phyloP scores from a whole-genome alignment of 345 rosid genomes.

The Eucalyptus camaldulensis region DNA sequence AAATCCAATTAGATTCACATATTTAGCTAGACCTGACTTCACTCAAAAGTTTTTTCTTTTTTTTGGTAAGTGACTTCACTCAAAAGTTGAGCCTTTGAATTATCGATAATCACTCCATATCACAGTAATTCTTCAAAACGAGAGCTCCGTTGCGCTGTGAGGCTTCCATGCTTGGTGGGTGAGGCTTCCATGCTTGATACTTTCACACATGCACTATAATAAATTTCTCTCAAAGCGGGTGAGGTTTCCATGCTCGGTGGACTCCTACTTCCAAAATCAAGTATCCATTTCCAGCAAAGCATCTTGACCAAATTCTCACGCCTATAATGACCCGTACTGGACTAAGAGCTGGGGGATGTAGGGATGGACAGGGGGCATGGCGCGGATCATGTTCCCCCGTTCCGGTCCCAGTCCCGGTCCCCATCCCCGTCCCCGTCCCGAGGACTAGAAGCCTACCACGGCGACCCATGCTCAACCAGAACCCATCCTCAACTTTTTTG shows the following conservation, averaged over 20 bases:
- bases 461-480: not conserved
- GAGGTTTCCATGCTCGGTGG: not conserved
- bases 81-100: fast-evolving
- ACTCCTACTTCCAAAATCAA: not conserved
- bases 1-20: not conserved
- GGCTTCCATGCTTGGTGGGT: no score
- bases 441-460: not conserved
- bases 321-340: not conserved
- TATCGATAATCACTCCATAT: not conserved
- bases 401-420: not conserved
- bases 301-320: not conserved
- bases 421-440: not conserved
- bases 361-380: not conserved
- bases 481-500: not conserved
- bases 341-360: not conserved
- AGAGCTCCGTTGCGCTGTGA: not conserved
- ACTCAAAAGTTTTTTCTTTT: not conserved
- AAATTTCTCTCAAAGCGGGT: not conserved
- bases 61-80: not conserved
- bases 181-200: no score
- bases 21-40: not conserved
- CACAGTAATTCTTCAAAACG: not conserved
- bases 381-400: no score
- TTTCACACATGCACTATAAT: not conserved
- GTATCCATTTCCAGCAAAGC: not conserved